These are phyloP conservation scores for Rosa multiflora DNA, from an alignment of 306 rosid species.

Conservation along the genomic window DNA sequence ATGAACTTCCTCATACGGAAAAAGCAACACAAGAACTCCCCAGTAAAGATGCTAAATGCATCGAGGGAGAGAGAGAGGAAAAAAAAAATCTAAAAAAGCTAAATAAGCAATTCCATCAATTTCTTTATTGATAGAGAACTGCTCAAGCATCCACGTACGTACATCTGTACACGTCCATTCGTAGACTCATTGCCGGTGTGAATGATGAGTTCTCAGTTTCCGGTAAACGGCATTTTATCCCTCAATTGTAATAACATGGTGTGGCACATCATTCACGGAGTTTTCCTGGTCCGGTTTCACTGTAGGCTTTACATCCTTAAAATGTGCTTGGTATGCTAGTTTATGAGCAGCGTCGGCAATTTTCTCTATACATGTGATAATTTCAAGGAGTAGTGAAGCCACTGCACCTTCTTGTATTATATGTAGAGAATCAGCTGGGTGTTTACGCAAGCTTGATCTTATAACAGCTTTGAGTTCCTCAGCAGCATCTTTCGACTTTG, in stretches of 20 bases:
- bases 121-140: too few relatives aligned
- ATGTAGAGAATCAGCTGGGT: neutral
- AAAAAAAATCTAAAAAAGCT: too few relatives aligned
- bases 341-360: conserved; percentile 6
- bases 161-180: too few relatives aligned
- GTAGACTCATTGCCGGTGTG: too few relatives aligned
- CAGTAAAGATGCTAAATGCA: too few relatives aligned
- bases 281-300: conserved; percentile 8
- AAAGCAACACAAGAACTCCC: too few relatives aligned
- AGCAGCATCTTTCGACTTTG: neutral
- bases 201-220: neutral
- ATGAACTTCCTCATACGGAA: too few relatives aligned
- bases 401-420: conserved; percentile 20
- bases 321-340: conserved; percentile 16
- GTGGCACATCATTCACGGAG: neutral
- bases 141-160: too few relatives aligned
- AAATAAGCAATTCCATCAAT: too few relatives aligned
- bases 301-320: conserved; percentile 15
- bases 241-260: conserved; percentile 1
- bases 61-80: too few relatives aligned
- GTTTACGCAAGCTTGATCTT: conserved; percentile 8
- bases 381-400: conserved; percentile 20
- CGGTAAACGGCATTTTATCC: neutral
- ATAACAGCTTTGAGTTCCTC: conserved; percentile 19
- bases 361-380: conserved; percentile 13